Evolutionary conservation across 495 filamentous ascomycete genomes (phyloP), one percentile per base, ranked within the genome.

Genomic region (Hyaloscypha bicolor): DNA sequence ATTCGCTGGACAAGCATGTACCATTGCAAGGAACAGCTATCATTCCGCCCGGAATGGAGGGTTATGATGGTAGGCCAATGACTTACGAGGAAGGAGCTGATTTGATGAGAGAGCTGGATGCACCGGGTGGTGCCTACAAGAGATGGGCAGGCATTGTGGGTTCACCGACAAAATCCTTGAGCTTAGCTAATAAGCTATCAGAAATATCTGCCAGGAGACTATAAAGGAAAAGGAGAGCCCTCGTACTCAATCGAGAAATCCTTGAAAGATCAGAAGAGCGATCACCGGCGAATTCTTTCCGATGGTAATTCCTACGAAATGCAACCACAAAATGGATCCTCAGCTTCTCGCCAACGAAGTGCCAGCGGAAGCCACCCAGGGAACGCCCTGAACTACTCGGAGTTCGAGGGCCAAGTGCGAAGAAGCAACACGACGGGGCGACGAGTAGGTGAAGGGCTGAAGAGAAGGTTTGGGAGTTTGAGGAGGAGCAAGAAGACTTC

Each of bases 1-100:
- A 98, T 74, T 85, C 87, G 30, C 71, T 98, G 8, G 75, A 85
- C 51, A 86, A 83, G 64, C 92, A 97, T 71, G 86, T 93, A 4
- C 95, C 95, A 0, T 79, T 99, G 0, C 93, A 97, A 74, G 95
- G 95, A 0, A 88, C 87, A 0, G 93, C 95, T 0, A 80, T 81
- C 25, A 83, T 92, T 30, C 90, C 95, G 0, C 90, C 93, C 0
- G 93, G 94, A 4, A 76, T 81, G 65, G 79, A 73, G 1, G 93
- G 93, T 64, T 71, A 81, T 6, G 83, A 85, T 31, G 94, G 94
- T 0, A 82, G 87, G 37, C 79, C 82, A 0, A 91, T 96, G 78
- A 65, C 88, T 0, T 99, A 99, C 72, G 81, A 93, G 71, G 95
- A 99, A 73, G 95, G 94, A 3, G 81, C 87, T 0, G 91, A 97